phyloP scores from a whole-genome alignment of 148 eudicot species.

The Vaccinium macrocarpon region DNA sequence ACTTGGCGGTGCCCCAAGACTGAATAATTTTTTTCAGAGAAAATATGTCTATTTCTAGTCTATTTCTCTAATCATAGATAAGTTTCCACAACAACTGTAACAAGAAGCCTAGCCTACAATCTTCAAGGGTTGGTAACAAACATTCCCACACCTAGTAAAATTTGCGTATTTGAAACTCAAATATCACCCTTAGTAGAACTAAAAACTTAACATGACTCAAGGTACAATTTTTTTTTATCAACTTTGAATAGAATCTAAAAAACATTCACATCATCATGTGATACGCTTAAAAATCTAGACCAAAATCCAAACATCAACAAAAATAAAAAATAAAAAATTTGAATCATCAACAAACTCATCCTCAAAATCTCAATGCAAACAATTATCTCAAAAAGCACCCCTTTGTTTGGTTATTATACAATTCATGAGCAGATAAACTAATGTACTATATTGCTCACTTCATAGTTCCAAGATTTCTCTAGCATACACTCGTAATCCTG shows the following conservation, averaged over 20 bases:
- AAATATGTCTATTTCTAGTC: no score
- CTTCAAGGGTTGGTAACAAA: neutral
- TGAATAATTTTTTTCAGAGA: no score
- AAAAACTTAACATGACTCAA: neutral
- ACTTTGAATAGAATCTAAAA: neutral
- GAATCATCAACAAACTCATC: neutral
- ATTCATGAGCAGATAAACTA: neutral
- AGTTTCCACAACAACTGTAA: neutral
- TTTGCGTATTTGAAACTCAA: neutral
- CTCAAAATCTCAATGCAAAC: neutral
- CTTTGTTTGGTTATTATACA: neutral
- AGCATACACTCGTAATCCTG: neutral
- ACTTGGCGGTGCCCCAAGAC: no score
- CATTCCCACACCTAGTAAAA: neutral
- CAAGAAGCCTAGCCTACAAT: neutral
- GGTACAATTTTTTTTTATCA: no score
- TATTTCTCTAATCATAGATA: neutral
- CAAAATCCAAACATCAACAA: neutral
- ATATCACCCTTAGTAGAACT: neutral
- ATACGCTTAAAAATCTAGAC: neutral
- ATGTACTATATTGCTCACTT: neutral
- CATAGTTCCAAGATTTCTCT: neutral
- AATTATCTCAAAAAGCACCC: conserved; percentile 12
- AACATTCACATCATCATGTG: neutral
- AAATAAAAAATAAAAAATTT: no score